phyloP scores from a whole-genome alignment of 352 stramenopile species.

The Elongisporangium undulatum region DNA sequence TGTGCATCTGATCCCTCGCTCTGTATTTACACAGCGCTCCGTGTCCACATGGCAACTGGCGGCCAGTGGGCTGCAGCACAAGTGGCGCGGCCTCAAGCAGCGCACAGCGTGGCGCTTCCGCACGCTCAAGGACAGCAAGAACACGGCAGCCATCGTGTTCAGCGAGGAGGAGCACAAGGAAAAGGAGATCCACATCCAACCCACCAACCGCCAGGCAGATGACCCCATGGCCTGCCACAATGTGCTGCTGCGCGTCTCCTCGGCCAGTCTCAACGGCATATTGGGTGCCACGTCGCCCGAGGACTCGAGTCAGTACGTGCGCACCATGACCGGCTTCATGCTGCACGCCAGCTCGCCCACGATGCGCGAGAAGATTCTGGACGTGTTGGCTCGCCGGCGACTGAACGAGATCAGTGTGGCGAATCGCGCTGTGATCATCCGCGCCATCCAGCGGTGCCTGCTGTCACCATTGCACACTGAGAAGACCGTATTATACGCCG shows the following conservation, averaged over 20 bases:
- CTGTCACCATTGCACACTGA: conserved; percentile 64
- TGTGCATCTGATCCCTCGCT: no score
- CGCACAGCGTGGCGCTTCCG: conserved; percentile 78
- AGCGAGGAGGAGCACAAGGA: conserved; percentile 67
- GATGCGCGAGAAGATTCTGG: conserved; percentile 63
- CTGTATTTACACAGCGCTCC: no score
- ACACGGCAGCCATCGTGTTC: conserved; percentile 68
- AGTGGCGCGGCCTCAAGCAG: conserved; percentile 82
- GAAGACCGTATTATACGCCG: conserved; percentile 59
- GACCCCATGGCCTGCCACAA: conserved; percentile 76
- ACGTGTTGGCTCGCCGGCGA: conserved; percentile 66
- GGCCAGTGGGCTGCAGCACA: conserved; percentile 67
- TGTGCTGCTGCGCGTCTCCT: conserved; percentile 51
- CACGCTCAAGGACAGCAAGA: conserved; percentile 54
- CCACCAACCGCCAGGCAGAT: conserved; percentile 40
- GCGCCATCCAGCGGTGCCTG: conserved; percentile 72
- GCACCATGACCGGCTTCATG: conserved; percentile 86
- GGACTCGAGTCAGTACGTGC: conserved; percentile 68
- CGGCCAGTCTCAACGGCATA: conserved; percentile 71
- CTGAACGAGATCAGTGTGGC: conserved; percentile 67
- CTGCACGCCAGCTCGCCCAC: conserved; percentile 56
- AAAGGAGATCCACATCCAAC: conserved; percentile 53
- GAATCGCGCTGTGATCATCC: conserved; percentile 75
- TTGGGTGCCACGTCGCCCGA: conserved; percentile 71
- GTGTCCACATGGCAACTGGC: conserved; percentile 76